Conservation (phyloP, 257 asterid species). For the Leptodermis oblonga region DNA sequence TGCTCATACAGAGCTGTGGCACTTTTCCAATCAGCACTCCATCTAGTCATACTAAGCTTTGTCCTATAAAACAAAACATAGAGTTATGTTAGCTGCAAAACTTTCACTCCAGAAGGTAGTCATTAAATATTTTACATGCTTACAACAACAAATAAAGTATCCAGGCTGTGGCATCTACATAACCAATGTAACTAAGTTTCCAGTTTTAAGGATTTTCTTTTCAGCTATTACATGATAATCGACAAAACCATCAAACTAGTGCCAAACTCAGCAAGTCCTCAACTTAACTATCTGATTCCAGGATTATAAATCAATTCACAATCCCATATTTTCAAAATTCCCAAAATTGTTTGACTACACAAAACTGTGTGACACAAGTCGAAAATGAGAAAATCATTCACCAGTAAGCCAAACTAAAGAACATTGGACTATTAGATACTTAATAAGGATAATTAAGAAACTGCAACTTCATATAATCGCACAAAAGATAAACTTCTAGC, state of each 20-base stretch:
- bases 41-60: slow-evolving; percentile 81
- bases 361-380: not conserved
- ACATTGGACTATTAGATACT: not conserved
- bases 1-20: slow-evolving; percentile 90
- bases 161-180: not conserved
- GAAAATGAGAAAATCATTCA: too few relatives aligned
- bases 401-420: not conserved
- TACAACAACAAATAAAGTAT: not conserved
- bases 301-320: not conserved
- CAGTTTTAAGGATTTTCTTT: not conserved
- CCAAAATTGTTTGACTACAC: too few relatives aligned
- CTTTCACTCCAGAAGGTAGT: not conserved
- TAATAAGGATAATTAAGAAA: not conserved
- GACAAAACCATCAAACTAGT: not conserved
- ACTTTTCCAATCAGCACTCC: slow-evolving; percentile 93
- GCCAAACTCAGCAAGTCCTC: not conserved
- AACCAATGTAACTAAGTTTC: not conserved
- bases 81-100: not conserved
- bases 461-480: not conserved
- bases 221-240: not conserved
- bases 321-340: too few relatives aligned
- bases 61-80: slow-evolving; percentile 43
- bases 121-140: not conserved
- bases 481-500: not conserved
- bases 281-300: not conserved